Conservation (phyloP, 2,329 filamentous ascomycete species). For the Biscogniauxia marginata region DNA sequence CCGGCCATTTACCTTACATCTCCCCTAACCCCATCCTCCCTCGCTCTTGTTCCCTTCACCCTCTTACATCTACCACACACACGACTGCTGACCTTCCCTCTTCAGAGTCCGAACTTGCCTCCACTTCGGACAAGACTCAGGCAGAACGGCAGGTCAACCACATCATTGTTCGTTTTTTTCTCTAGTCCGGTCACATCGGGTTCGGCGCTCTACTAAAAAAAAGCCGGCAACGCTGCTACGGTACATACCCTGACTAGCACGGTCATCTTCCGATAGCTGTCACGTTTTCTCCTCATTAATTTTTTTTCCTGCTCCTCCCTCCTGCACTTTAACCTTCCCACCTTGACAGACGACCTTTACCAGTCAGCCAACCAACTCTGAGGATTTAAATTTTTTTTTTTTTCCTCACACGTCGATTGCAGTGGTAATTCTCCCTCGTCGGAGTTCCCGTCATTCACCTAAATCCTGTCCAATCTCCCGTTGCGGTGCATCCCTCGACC, state of each 20-base stretch:
- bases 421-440: conserved; percentile 5
- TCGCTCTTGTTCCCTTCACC: neutral
- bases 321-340: conserved; percentile 6
- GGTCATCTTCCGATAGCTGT: conserved; percentile 20
- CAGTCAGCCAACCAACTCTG: conserved; percentile 7
- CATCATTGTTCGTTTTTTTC: conserved; percentile 9
- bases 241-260: conserved; percentile 16
- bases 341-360: conserved; percentile 10
- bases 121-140: conserved; percentile 1
- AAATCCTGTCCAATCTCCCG: conserved; percentile 9
- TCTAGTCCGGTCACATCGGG: conserved; percentile 22
- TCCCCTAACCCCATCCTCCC: neutral
- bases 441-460: neutral
- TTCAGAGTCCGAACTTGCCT: conserved; percentile 3
- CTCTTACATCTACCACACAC: neutral
- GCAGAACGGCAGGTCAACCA: conserved; percentile 8
- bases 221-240: neutral
- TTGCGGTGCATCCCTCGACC: conserved; percentile 16
- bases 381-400: conserved; percentile 8
- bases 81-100: neutral
- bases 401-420: conserved; percentile 8
- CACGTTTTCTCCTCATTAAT: conserved; percentile 18
- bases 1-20: neutral
- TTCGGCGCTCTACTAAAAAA: conserved; percentile 19
- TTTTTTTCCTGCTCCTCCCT: conserved; percentile 14